Percentiles rank a stretch among this genome's conserved stretches.
Conservation (phyloP, 768 basidiomycete genomes). For the Lactifluus pinguis region DNA sequence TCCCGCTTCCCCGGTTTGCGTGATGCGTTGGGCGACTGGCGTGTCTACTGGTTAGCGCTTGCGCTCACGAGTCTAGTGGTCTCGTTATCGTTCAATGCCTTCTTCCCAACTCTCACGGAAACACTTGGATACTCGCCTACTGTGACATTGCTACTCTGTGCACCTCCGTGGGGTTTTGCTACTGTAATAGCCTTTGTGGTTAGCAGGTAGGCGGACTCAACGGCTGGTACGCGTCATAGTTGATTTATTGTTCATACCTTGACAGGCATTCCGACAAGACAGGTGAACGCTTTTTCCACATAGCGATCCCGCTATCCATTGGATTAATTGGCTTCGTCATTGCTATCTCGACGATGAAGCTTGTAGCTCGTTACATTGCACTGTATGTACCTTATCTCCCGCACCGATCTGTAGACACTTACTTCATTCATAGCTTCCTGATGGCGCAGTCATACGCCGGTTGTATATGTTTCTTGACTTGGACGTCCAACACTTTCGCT, state of each 20-base stretch:
- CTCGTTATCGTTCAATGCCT: conserved; percentile 68
- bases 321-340: conserved; percentile 65
- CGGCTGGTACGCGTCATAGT: too few species aligned
- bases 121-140: conserved; percentile 65
- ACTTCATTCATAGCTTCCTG: conserved; percentile 44
- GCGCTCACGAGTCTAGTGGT: conserved; percentile 51
- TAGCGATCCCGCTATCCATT: conserved; percentile 39
- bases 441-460: conserved; percentile 70
- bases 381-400: conserved; percentile 33
- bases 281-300: conserved; percentile 67
- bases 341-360: conserved; percentile 54
- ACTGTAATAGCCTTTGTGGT: conserved; percentile 45
- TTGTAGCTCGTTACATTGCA: conserved; percentile 53
- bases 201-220: conserved; percentile 30
- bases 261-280: conserved; percentile 59
- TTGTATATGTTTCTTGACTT: conserved; percentile 54
- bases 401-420: not conserved
- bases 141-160: conserved; percentile 62
- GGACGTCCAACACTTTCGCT: conserved; percentile 53
- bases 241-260: not conserved
- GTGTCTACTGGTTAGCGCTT: conserved; percentile 74
- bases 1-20: conserved; percentile 37
- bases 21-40: conserved; percentile 65
- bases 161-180: conserved; percentile 67
- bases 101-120: conserved; percentile 66